phyloP scores from a whole-genome alignment of 176 grass and related monocot genomes.

The Triticum monococcum region DNA sequence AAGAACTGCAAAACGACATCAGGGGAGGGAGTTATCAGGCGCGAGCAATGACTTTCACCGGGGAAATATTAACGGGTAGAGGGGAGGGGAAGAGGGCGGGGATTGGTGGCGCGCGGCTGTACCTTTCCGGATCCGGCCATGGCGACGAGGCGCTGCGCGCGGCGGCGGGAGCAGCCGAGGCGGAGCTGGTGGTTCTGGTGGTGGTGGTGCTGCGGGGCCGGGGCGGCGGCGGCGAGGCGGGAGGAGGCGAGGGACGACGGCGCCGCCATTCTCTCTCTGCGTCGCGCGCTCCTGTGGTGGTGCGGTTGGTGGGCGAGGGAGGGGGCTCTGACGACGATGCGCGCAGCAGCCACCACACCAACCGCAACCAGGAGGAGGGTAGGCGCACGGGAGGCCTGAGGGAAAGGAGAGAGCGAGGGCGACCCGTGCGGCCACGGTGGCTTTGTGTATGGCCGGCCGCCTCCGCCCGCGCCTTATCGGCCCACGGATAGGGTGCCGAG shows the following conservation, averaged over 20 bases:
- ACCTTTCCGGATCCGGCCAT: constrained; percentile 99
- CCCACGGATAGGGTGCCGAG: constrained; percentile 40
- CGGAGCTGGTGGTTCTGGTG: constrained; percentile 39
- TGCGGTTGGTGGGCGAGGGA: constrained; percentile 27
- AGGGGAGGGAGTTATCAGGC: not conserved
- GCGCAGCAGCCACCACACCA: constrained; percentile 20
- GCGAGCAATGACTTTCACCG: not conserved
- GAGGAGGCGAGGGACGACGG: constrained; percentile 67
- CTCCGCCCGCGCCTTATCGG: constrained; percentile 40
- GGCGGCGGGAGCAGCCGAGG: constrained; percentile 45
- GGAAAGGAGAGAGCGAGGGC: not conserved
- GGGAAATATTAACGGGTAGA: not conserved
- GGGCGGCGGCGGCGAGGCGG: constrained; percentile 32
- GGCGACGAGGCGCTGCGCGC: constrained; percentile 67
- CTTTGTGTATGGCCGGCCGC: constrained; percentile 35
- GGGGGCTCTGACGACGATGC: not conserved
- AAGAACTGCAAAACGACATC: constrained; percentile 70
- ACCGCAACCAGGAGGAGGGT: not conserved
- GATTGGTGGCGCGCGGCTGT: not conserved
- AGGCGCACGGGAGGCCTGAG: not conserved
- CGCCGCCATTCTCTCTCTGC: constrained; percentile 47
- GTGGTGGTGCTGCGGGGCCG: constrained; percentile 11
- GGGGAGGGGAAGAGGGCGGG: not conserved
- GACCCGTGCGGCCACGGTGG: constrained; percentile 31
- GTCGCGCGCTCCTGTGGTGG: not conserved